phyloP scores from a whole-genome alignment of 805 yeast genomes.

The Komagataella phaffii region DNA sequence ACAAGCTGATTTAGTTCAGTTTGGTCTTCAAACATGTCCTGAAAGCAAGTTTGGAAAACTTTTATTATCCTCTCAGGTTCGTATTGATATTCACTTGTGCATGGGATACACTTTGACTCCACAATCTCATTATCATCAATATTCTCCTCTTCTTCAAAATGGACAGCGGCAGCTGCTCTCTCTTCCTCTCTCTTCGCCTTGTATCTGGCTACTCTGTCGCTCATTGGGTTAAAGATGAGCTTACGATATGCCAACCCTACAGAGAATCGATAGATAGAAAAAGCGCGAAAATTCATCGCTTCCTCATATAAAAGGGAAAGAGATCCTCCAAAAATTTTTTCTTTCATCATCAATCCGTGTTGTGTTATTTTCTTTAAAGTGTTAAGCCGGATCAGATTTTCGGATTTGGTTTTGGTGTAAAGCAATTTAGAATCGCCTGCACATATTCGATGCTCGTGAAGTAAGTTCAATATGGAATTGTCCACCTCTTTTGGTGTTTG shows the following conservation, averaged over 20 bases:
- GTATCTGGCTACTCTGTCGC: conserved; percentile 19
- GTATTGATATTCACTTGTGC: conserved; percentile 18
- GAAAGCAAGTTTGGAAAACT: conserved; percentile 20
- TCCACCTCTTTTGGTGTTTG: conserved; percentile 2
- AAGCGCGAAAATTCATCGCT: neutral
- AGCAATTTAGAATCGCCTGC: conserved; percentile 6
- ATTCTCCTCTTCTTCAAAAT: neutral
- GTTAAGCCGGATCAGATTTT: conserved; percentile 8
- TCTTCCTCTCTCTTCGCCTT: conserved; percentile 10
- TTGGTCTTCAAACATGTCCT: conserved; percentile 17
- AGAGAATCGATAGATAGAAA: neutral
- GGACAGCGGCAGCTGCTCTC: conserved; percentile 2
- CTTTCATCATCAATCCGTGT: conserved; percentile 35
- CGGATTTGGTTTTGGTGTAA: neutral
- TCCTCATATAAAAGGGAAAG: neutral
- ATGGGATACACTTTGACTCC: conserved; percentile 15
- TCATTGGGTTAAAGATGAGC: conserved; percentile 9
- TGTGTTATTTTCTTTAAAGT: conserved; percentile 28
- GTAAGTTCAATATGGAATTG: conserved; percentile 25
- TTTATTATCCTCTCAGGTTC: conserved; percentile 22
- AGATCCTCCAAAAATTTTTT: conserved; percentile 1
- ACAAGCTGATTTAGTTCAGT: conserved; percentile 28
- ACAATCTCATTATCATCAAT: conserved; percentile 1
- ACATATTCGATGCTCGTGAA: conserved; percentile 69
- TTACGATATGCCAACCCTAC: neutral